A percentile compares a stretch with the other conserved stretches of the same genome.
Conservation (phyloP, 176 grass and related monocot species). For the Dendrocalamus sinicus region DNA sequence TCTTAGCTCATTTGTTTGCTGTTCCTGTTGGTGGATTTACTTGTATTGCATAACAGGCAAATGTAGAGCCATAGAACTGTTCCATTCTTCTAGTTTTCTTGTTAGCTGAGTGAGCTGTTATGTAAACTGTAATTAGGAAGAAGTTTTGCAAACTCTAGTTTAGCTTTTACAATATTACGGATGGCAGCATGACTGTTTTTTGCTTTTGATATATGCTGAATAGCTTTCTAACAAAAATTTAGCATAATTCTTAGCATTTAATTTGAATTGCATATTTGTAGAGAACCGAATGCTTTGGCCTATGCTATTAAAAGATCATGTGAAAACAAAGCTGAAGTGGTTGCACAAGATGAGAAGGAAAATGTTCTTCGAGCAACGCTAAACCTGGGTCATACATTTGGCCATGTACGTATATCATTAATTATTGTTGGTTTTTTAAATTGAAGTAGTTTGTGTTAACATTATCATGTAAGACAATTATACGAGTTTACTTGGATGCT, state of each 20-base stretch:
- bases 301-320: slow-evolving; percentile 97
- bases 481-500: not conserved
- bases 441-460: not conserved
- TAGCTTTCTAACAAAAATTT: not conserved
- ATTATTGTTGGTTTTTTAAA: slow-evolving; percentile 10
- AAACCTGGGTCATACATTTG: slow-evolving; percentile 98
- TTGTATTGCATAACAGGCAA: not conserved
- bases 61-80: not conserved
- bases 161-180: not conserved
- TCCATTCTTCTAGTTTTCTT: slow-evolving; percentile 21
- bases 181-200: not conserved
- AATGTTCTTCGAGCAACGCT: slow-evolving; percentile 85
- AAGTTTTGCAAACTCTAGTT: not conserved
- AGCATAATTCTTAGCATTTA: not conserved
- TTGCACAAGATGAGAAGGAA: slow-evolving; percentile 96
- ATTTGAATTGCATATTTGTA: slow-evolving; percentile 49
- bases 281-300: slow-evolving; percentile 79
- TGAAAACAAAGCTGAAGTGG: slow-evolving; percentile 99
- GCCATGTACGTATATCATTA: slow-evolving; percentile 68
- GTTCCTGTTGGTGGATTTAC: not conserved
- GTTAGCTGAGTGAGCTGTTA: not conserved
- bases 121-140: not conserved
- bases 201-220: not conserved
- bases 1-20: no score
- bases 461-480: not conserved